These are phyloP conservation scores for Salix brachista DNA, from an alignment of 345 rosid genomes.

Conservation along the genomic window DNA sequence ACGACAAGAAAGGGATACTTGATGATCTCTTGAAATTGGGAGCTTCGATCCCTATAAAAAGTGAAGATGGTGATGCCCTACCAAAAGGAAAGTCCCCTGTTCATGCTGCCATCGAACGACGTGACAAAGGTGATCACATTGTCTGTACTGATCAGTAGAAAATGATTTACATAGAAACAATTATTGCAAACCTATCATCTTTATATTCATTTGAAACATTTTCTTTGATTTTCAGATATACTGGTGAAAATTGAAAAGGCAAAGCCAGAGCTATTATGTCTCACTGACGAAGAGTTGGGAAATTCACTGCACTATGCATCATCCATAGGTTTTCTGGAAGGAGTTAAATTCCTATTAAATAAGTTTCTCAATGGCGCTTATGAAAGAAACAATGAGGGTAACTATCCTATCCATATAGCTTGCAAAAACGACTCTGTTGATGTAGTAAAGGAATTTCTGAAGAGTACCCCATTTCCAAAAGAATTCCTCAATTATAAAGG, in stretches of 20 bases:
- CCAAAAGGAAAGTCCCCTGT: background rate
- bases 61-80: background rate
- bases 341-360: background rate
- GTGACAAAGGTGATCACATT: background rate
- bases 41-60: fast-evolving
- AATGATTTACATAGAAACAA: background rate
- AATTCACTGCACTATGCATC: conserved; percentile 3
- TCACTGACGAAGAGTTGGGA: background rate
- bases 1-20: background rate
- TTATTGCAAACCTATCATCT: background rate
- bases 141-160: background rate
- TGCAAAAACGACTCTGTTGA: background rate
- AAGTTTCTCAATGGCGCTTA: background rate
- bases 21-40: background rate
- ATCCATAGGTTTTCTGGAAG: no score
- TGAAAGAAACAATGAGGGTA: background rate
- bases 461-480: background rate
- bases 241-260: background rate
- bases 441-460: background rate
- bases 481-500: background rate
- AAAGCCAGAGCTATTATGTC: background rate
- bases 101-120: background rate
- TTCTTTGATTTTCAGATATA: background rate
- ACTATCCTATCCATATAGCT: background rate
- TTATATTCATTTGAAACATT: background rate